Evolutionary conservation across 495 filamentous ascomycete species (phyloP).

Genomic region (Penicillium ucsense): DNA sequence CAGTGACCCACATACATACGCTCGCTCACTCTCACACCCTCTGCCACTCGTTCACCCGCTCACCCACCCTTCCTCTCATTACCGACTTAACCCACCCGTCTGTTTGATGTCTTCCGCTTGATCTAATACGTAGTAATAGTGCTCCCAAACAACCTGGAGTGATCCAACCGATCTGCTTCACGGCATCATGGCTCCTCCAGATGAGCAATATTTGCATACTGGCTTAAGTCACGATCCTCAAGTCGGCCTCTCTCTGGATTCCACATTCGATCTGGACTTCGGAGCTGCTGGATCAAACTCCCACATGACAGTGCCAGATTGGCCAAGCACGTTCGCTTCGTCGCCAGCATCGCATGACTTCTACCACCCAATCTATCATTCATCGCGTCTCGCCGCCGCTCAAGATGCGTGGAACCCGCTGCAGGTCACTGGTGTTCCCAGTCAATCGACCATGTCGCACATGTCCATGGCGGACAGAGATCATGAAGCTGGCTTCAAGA

Average conservation of each 20-base stretch:
- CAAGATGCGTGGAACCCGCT: slow-evolving; percentile 34
- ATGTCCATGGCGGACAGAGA: slow-evolving; percentile 8
- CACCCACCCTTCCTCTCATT: too few relatives aligned
- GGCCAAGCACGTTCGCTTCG: slow-evolving; percentile 13
- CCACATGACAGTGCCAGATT: slow-evolving; percentile 13
- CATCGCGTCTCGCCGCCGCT: slow-evolving; percentile 15
- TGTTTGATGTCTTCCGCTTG: too few relatives aligned
- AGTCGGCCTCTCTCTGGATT: slow-evolving; percentile 17
- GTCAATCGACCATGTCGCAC: slow-evolving; percentile 9
- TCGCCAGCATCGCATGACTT: slow-evolving; percentile 6
- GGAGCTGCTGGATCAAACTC: slow-evolving; percentile 8
- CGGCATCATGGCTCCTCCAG: slow-evolving; percentile 21
- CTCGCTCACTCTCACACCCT: neutral
- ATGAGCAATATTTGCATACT: slow-evolving; percentile 5
- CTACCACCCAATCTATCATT: slow-evolving; percentile 16
- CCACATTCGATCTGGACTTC: slow-evolving; percentile 22
- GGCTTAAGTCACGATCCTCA: slow-evolving; percentile 7
- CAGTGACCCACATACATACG: too few relatives aligned
- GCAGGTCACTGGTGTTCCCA: slow-evolving; percentile 25
- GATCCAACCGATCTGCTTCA: slow-evolving; percentile 27
- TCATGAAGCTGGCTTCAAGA: slow-evolving; percentile 16
- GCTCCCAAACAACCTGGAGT: slow-evolving; percentile 16
- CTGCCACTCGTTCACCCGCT: neutral
- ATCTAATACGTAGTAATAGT: too few relatives aligned
- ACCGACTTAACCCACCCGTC: too few relatives aligned